Evolutionary conservation across 2,329 filamentous ascomycete genomes (phyloP).

Genomic region (Colletotrichum sublineola): DNA sequence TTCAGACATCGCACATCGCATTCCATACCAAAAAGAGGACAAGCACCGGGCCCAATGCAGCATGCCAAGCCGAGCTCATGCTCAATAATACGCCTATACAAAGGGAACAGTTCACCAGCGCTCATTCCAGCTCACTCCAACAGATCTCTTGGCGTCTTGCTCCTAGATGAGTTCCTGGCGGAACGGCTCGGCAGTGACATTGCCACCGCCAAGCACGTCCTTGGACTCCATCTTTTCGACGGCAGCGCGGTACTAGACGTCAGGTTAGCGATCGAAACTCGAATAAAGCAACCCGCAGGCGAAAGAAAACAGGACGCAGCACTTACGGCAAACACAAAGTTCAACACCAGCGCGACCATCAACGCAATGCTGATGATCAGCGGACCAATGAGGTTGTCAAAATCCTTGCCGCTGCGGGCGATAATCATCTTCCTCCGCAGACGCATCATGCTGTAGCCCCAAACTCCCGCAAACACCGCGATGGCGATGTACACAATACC

Average conservation of each 20-base stretch:
- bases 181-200: slow-evolving; percentile 33
- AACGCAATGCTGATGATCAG: slow-evolving; percentile 85
- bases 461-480: slow-evolving; percentile 84
- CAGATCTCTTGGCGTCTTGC: not conserved
- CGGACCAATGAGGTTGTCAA: slow-evolving; percentile 90
- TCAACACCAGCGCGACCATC: slow-evolving; percentile 82
- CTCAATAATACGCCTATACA: not conserved
- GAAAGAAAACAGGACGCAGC: not conserved
- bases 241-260: slow-evolving; percentile 35
- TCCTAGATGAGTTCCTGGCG: slow-evolving; percentile 50
- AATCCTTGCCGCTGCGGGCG: slow-evolving; percentile 89
- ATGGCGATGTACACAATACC: slow-evolving; percentile 88
- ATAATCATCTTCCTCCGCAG: slow-evolving; percentile 83
- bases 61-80: not conserved
- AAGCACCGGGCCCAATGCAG: not conserved
- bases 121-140: not conserved
- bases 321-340: slow-evolving; percentile 88
- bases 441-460: slow-evolving; percentile 90
- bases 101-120: not conserved
- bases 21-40: not conserved
- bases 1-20: not conserved
- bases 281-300: not conserved
- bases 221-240: slow-evolving; percentile 31
- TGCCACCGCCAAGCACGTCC: not conserved
- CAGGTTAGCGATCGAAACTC: slow-evolving; percentile 1